Conservation (phyloP, 208 protist genomes). For the Leishmania amazonensis region DNA sequence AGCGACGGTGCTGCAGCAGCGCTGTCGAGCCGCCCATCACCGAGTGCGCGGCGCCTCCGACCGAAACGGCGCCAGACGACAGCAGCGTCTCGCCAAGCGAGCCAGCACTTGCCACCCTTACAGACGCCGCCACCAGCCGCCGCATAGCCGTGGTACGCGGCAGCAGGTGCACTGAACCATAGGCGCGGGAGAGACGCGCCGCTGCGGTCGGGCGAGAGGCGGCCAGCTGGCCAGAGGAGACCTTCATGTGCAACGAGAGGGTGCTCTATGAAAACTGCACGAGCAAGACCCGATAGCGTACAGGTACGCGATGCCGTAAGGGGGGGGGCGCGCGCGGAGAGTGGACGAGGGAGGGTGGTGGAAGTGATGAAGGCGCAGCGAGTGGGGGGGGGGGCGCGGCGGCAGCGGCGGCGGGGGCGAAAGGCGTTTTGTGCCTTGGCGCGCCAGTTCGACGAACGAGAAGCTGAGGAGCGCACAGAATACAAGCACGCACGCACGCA, state of each 20-base stretch:
- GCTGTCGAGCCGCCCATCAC: constrained; percentile 9
- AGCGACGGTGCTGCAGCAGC: constrained; percentile 12
- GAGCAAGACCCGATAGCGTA: neutral
- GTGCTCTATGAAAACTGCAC: neutral
- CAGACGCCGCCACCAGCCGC: neutral
- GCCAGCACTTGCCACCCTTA: neutral
- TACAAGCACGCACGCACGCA: neutral
- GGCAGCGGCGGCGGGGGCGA: neutral
- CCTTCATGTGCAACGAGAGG: neutral
- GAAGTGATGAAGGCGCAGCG: neutral
- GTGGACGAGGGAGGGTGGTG: neutral
- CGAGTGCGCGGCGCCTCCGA: neutral
- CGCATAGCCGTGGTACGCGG: constrained; percentile 7
- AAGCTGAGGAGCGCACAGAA: neutral
- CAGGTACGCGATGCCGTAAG: neutral
- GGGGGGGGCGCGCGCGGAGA: neutral
- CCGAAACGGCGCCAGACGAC: neutral
- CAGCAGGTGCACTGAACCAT: neutral
- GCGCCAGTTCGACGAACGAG: neutral
- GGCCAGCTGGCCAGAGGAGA: neutral
- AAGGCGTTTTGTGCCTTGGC: neutral
- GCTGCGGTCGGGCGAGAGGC: neutral
- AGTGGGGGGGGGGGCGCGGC: neutral
- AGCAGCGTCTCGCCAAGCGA: neutral
- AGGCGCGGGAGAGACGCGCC: neutral